Evolutionary conservation across 306 rosid genomes (phyloP).

Genomic region (Alnus glutinosa): DNA sequence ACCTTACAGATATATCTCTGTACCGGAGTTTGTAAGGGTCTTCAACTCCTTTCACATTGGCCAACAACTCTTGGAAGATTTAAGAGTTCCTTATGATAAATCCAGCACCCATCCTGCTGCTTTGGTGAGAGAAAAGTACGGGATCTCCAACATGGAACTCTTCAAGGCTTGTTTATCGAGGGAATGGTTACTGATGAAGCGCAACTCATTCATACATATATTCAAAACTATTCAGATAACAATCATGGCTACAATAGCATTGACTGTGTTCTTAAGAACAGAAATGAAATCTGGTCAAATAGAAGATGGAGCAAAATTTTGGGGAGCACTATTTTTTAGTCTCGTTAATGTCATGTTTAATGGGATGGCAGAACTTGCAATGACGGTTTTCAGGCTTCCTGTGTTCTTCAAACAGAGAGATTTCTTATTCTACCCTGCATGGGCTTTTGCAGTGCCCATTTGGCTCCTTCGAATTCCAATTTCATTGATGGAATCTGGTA

Average conservation of each 20-base stretch:
- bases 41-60: constrained; percentile 53
- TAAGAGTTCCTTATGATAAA: constrained; percentile 61
- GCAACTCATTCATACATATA: constrained; percentile 50
- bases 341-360: constrained; percentile 71
- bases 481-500: constrained; percentile 60
- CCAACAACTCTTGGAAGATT: constrained; percentile 45
- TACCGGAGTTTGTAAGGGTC: constrained; percentile 46
- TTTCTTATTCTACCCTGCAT: constrained; percentile 71
- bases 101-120: constrained; percentile 60
- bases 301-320: constrained; percentile 50
- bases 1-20: constrained; percentile 59
- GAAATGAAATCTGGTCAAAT: constrained; percentile 55
- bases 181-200: constrained; percentile 72
- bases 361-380: constrained; percentile 66
- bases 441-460: constrained; percentile 77
- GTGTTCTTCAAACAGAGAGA: constrained; percentile 79
- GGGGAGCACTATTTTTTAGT: constrained; percentile 73
- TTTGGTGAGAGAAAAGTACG: constrained; percentile 64
- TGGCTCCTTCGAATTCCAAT: constrained; percentile 77
- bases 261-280: constrained; percentile 68
- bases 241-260: constrained; percentile 47
- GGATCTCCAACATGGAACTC: constrained; percentile 63
- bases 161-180: constrained; percentile 79
- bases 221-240: constrained; percentile 63
- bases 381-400: constrained; percentile 63